A percentile compares a stretch with the other conserved stretches of the same genome.
These are phyloP conservation scores for Cordyceps farinosa DNA, from an alignment of 2,329 filamentous ascomycete species.

Conservation along the genomic window DNA sequence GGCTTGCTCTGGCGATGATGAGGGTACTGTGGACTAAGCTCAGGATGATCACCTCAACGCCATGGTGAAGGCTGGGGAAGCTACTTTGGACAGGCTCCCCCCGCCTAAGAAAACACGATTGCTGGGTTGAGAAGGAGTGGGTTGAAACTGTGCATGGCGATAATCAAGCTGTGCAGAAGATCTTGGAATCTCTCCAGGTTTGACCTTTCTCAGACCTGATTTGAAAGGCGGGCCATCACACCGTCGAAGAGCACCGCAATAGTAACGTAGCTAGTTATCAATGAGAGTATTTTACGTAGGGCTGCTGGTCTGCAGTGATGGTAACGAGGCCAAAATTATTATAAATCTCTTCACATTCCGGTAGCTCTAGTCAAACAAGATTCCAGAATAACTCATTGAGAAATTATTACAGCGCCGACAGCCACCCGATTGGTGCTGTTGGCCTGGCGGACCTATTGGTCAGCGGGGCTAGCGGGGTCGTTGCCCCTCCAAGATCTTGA, in stretches of 20 bases:
- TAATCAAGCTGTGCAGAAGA: background rate
- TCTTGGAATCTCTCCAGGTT: background rate
- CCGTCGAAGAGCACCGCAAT: too few species aligned
- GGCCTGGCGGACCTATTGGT: background rate
- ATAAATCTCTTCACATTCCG: too few species aligned
- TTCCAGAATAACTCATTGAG: background rate
- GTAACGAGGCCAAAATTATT: too few species aligned
- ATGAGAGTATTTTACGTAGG: too few species aligned
- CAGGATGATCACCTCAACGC: background rate
- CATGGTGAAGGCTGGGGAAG: background rate
- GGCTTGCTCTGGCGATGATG: background rate
- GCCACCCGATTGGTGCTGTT: background rate
- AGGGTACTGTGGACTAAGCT: background rate
- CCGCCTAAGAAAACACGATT: background rate
- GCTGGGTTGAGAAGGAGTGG: background rate
- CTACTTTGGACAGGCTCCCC: background rate
- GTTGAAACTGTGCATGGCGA: background rate
- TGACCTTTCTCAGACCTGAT: background rate
- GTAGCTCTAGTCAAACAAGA: too few species aligned
- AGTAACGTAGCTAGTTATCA: too few species aligned
- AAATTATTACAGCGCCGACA: background rate
- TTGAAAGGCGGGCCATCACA: too few species aligned
- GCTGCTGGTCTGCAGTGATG: too few species aligned
- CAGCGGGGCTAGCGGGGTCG: conserved; percentile 7
- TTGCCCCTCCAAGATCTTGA: conserved; percentile 18